Evolutionary conservation across 768 basidiomycete genomes (phyloP), one percentile per base, ranked within the genome.

Genomic region (Pilatotrama ljubarskyi): DNA sequence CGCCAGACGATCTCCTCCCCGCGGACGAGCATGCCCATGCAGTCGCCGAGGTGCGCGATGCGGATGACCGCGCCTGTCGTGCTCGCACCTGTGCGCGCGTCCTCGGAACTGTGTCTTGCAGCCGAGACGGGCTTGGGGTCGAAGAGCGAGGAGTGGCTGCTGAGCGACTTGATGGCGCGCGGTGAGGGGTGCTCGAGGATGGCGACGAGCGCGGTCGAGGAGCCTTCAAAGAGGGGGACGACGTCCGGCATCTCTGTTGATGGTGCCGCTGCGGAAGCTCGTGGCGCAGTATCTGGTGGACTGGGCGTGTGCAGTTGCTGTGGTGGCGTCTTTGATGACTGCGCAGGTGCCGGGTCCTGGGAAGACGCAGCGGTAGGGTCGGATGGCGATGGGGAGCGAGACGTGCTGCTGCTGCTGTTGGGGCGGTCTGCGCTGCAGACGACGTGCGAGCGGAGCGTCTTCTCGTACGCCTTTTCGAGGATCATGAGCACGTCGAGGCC

Each of bases 41-140:
- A 93, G 68, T 95, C 93, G 9, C 93, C 93, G 8, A 95, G 72
- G 65, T 94, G 91, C 0, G 92, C 93, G 24, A 95, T 86, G 61
- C 86, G 84, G 40, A 95, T 81, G 41, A 90, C 84, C 0, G 88
- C 85, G 37, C 54, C 76, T 71, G 61, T 69, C 1, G 4, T 13
- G 51, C 15, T 78, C 71, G 22, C 77, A 76, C 14, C 79, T 69
- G 58, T 78, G 72, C 22, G 77, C 68, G 55, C 75, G 67, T 66
- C 43, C 5, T 32, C 29, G 51, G 15, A 6, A 25, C 25, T 24
- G 10, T 20, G 37, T 17, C 58, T 59, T 41, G 51, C 36, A 69
- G 65, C n/a, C 37, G 38, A 32, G 29, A 32, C 37, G 47, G 55
- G 61, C 24, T 57, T 55, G 7, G 62, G 63, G 32, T 55, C 37